Evolutionary conservation across 768 basidiomycete genomes (phyloP), one percentile per base, ranked within the genome.

Genomic region (Suillus brevipes): DNA sequence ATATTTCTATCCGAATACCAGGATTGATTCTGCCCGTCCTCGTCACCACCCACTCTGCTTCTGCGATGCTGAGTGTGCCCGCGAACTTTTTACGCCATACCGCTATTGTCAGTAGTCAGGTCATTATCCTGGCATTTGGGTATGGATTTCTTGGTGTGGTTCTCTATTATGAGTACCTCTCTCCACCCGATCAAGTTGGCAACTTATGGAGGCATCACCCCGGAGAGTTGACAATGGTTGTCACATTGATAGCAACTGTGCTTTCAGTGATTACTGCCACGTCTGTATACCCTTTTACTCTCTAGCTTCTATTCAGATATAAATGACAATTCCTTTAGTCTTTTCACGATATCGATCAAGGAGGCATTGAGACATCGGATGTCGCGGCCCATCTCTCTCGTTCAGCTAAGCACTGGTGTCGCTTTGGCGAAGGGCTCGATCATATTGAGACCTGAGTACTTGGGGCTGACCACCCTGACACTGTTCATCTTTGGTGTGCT

Each of bases 81-180:
- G 2, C 6, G 1, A 20, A 58, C 36, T n/a, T 52, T 63, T 23
- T 40, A 6, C 38, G 62, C 43, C 20, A 25, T 9, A 18, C 56
- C 43, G 25, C 25, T 28, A 50, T 65, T 1, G 25, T 28, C 49
- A 14, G 12, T 50, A 14, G 23, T 6, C 49, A 50, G 13, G 25
- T 28, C 9, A 28, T 52, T 52, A 49, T 65, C 12, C 50, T 65
- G 20, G 59, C 60, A 9, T 65, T 65, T 25, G 50, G 59, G 13
- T 65, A 61, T 18, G 64, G 64, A 18, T 65, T 65, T 37, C 60
- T 65, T n/a, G 60, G 37, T 31, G 60, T 60, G 14, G 37, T 65
- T 55, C 25, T 65, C 34, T 52, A 50, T 12, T 55, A 25, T n/a
- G 49, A 38, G 10, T 52, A 37, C 36, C 34, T 65, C 28, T n/a